Percentiles rank a stretch among this genome's conserved stretches.
phyloP scores from a whole-genome alignment of 768 basidiomycete species.

The Coprinopsis marcescibilis region DNA sequence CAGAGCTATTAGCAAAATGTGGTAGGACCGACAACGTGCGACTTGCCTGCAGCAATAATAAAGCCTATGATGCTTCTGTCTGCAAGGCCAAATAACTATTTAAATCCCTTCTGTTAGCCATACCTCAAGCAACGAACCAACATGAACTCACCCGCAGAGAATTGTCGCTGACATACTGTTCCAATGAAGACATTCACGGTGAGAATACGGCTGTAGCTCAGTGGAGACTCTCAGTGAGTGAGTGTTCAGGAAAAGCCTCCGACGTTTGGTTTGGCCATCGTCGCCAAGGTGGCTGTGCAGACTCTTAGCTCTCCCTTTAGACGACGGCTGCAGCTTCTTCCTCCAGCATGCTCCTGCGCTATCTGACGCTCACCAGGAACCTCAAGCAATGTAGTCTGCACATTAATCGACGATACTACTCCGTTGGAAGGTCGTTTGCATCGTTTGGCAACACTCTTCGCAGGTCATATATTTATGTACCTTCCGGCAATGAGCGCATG shows the following conservation, averaged over 20 bases:
- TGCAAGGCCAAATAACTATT: conserved; percentile 76
- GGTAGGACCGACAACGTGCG: neutral
- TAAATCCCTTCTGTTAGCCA: conserved; percentile 5
- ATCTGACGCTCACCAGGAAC: neutral
- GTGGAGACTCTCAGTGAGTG: conserved; percentile 1
- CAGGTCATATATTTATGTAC: conserved; percentile 75
- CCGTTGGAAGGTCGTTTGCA: neutral
- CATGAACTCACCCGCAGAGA: conserved; percentile 50
- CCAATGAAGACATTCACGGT: conserved; percentile 62
- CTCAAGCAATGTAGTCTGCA: neutral
- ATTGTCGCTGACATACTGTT: conserved; percentile 76
- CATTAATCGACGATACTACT: neutral
- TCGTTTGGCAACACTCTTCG: conserved; percentile 19
- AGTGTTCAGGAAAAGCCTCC: conserved; percentile 9
- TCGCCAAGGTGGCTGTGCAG: conserved; percentile 14
- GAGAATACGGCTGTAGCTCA: neutral
- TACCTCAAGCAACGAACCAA: neutral
- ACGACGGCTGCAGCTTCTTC: neutral
- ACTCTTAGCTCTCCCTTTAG: neutral
- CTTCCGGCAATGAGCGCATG: conserved; percentile 75
- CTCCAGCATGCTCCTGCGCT: neutral
- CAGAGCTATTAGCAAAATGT: conserved; percentile 1
- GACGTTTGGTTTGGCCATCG: neutral
- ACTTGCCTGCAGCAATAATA: conserved; percentile 78
- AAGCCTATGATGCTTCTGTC: conserved; percentile 83